Base-by-base conservation (phyloP, 306 rosid genomes). In the Inga leiocalycina region DNA sequence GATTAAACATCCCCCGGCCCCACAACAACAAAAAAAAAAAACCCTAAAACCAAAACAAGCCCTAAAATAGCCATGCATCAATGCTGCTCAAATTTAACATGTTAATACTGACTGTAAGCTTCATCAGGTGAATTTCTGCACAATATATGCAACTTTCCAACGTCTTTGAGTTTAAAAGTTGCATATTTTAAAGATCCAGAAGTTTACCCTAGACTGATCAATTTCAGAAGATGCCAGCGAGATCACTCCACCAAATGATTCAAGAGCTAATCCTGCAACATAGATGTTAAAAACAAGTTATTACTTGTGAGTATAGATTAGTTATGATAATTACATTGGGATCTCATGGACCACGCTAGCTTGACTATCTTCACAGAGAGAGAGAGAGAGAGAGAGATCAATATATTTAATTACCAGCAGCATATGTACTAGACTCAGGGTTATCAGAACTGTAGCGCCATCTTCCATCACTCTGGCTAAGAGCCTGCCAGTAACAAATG, bases 391-490 rank as follows among this genome's bases (percentile, higher is more conserved):
- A 73, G 10, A 73, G 49, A 64, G 52, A 75, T 80, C 79, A 73
- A 80, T 24, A 41, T 3, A 68, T 65, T 75, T 84, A 57, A 89
- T 90, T 89, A 97, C 99, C 99, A 52, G 99, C 97, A 81, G 98
- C 99, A 91, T 84, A 91, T 84, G 97, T 94, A 88, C 98, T 97
- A 77, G 99, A 91, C 79, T 94, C 98, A 1, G 98, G 97, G 45
- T 94, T 97, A 80, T 88, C 89, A 34, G 97, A 88, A 82, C 99
- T 91, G 76, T 90, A 93, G 79, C 97, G 97, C 99, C 99, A 97
- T 78, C 95, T 94, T 89, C 99, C 99, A 91, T 97, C 99, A 83
- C 97, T 97, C 88, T 97, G 99, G 92, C 99, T 92, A 88, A 94
- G 75, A 87, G 99, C 91, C 99, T 97, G 94, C 84, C 84, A 86